Conservation (phyloP, 1,284 basidiomycete genomes). For the Leccinum pachyderme region DNA sequence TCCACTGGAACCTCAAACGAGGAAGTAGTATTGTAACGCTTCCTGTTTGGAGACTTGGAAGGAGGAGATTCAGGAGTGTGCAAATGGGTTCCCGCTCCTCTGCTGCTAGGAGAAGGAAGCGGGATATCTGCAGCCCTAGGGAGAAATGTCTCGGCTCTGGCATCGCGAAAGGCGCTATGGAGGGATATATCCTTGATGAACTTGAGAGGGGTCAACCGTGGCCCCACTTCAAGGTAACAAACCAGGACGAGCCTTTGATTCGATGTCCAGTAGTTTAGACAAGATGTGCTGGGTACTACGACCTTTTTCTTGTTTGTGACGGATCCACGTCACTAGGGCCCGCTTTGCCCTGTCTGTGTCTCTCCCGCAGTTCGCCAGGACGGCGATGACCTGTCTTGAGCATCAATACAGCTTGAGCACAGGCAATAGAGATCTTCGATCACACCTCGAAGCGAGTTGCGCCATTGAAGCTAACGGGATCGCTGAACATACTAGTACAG, state of each 20-base stretch:
- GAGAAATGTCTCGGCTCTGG: conserved; percentile 29
- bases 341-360: conserved; percentile 28
- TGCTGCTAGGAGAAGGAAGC: conserved; percentile 15
- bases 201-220: conserved; percentile 18
- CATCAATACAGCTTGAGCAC: neutral
- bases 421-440: neutral
- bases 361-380: conserved; percentile 33
- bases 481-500: conserved; percentile 22
- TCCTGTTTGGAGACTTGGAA: neutral
- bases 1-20: neutral
- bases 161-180: conserved; percentile 33
- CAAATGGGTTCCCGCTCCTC: neutral
- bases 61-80: neutral
- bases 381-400: conserved; percentile 29
- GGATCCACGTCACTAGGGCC: conserved; percentile 33
- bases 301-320: conserved; percentile 28
- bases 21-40: conserved; percentile 1
- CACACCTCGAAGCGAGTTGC: conserved; percentile 32
- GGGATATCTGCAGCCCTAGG: conserved; percentile 30
- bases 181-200: conserved; percentile 30
- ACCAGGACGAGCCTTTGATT: conserved; percentile 27
- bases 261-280: conserved; percentile 27
- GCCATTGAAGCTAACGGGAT: conserved; percentile 30
- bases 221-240: neutral
- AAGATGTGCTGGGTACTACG: conserved; percentile 33